phyloP scores from a whole-genome alignment of 2,329 filamentous ascomycete genomes.

The Pseudogymnoascus sp. region DNA sequence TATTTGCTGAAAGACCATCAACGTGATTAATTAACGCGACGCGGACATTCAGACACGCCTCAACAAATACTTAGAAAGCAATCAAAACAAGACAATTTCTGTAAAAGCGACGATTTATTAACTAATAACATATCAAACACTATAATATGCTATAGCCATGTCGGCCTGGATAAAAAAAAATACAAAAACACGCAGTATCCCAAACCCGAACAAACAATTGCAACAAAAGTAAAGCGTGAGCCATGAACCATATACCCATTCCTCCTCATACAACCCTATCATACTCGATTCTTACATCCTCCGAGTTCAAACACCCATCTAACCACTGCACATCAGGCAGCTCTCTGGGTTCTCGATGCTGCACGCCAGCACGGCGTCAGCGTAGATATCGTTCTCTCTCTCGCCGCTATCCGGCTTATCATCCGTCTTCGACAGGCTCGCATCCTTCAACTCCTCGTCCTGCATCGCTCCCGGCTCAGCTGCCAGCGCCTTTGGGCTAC shows the following conservation, averaged over 20 bases:
- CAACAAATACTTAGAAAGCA: not conserved
- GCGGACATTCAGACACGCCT: not conserved
- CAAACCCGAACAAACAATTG: not conserved
- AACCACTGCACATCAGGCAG: conserved; percentile 97
- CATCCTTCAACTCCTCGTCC: conserved; percentile 58
- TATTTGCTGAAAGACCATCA: not conserved
- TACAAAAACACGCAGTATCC: conserved; percentile 2
- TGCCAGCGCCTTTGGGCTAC: conserved; percentile 68
- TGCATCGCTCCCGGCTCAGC: conserved; percentile 57
- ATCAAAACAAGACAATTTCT: not conserved
- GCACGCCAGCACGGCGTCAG: conserved; percentile 82
- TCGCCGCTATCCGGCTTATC: conserved; percentile 62
- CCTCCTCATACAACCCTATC: conserved; percentile 8
- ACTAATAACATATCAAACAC: conserved; percentile 7
- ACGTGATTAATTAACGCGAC: not conserved
- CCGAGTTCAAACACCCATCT: conserved; percentile 11
- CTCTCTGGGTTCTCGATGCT: conserved; percentile 96
- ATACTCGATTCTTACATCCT: not conserved
- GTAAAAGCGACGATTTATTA: not conserved
- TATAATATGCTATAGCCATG: not conserved
- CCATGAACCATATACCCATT: conserved; percentile 10
- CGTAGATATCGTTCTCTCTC: conserved; percentile 87
- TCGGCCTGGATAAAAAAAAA: not conserved
- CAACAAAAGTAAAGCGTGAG: conserved; percentile 11
- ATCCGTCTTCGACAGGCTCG: conserved; percentile 36